phyloP scores from a whole-genome alignment of 768 basidiomycete species.

The Rhizopogon rudus region DNA sequence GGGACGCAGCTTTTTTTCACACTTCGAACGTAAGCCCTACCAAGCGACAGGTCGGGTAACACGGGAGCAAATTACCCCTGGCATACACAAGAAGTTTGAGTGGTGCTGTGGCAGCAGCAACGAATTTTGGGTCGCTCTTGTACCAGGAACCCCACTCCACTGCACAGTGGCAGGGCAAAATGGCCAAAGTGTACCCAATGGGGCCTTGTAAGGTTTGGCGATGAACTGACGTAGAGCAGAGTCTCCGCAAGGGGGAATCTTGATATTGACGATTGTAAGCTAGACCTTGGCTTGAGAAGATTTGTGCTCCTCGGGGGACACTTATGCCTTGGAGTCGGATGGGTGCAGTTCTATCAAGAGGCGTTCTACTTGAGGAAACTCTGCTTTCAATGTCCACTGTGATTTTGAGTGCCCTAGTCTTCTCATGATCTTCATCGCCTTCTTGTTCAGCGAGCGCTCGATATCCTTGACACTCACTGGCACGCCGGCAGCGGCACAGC shows the following conservation, averaged over 20 bases:
- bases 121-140: too few species aligned
- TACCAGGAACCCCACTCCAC: too few species aligned
- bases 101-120: too few species aligned
- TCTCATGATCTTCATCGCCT: constrained; percentile 77
- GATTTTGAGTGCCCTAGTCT: constrained; percentile 91
- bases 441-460: constrained; percentile 70
- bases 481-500: constrained; percentile 44
- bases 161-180: too few species aligned
- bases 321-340: constrained; percentile 81
- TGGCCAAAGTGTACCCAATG: too few species aligned
- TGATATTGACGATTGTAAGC: constrained; percentile 87
- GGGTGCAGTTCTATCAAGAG: constrained; percentile 29
- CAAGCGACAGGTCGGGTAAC: constrained; percentile 86
- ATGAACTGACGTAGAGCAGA: constrained; percentile 76
- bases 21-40: constrained; percentile 96
- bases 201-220: neutral
- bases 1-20: constrained; percentile 82
- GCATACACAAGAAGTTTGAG: constrained; percentile 80
- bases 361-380: constrained; percentile 6
- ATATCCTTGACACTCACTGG: constrained; percentile 70
- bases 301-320: constrained; percentile 47
- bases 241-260: constrained; percentile 76
- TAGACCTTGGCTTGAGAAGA: constrained; percentile 81
- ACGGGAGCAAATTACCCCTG: constrained; percentile 86
- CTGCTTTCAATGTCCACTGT: constrained; percentile 45